Conservation (phyloP, 148 eudicot genomes). For the Nepenthes gracilis region DNA sequence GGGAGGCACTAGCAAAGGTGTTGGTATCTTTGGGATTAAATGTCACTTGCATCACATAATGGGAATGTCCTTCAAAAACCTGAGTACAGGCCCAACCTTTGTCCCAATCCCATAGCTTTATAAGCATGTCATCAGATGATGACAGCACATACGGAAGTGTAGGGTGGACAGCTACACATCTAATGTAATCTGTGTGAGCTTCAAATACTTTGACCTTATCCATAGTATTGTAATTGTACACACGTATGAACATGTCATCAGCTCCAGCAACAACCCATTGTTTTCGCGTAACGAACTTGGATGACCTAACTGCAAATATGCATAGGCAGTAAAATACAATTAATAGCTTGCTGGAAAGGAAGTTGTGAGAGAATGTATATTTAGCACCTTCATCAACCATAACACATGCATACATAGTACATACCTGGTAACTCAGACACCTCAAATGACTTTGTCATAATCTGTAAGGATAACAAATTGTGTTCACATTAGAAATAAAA, state of each 20-base stretch:
- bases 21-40: conserved; percentile 89
- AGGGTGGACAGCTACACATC: conserved; percentile 95
- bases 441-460: conserved; percentile 53
- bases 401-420: conserved; percentile 2
- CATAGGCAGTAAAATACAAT: neutral
- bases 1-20: conserved; percentile 93
- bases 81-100: conserved; percentile 89
- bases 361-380: neutral
- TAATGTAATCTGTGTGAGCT: conserved; percentile 88
- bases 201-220: conserved; percentile 83
- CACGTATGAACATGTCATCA: conserved; percentile 86
- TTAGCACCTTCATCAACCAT: conserved; percentile 1
- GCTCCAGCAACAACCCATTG: conserved; percentile 98
- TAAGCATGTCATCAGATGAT: conserved; percentile 97
- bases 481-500: conserved; percentile 3
- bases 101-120: conserved; percentile 99
- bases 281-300: conserved; percentile 79
- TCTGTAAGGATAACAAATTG: conserved; percentile 16
- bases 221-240: conserved; percentile 86
- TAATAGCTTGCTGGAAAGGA: neutral
- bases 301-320: conserved; percentile 60
- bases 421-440: conserved; percentile 46
- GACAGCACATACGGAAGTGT: conserved; percentile 88
- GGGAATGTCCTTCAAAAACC: conserved; percentile 89
- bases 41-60: conserved; percentile 93